Evolutionary conservation across 495 filamentous ascomycete species (phyloP).

Genomic region (Bombardia bombarda): DNA sequence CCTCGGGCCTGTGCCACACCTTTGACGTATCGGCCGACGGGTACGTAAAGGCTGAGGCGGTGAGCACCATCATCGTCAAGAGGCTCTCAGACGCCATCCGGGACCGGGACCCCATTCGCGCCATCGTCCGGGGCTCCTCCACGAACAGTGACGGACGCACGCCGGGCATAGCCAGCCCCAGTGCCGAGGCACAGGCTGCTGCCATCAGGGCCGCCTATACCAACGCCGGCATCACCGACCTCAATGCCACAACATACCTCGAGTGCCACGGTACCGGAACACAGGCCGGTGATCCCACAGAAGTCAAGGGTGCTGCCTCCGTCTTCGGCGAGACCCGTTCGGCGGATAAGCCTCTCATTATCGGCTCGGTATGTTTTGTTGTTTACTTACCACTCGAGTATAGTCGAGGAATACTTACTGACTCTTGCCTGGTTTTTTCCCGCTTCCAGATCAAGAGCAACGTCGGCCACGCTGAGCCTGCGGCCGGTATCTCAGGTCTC

Average conservation of each 20-base stretch:
- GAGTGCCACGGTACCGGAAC: constrained; percentile 46
- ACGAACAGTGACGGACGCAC: constrained; percentile 44
- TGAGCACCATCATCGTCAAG: constrained; percentile 38
- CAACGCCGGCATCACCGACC: constrained; percentile 8
- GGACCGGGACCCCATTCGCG: constrained; percentile 43
- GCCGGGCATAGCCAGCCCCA: constrained; percentile 42
- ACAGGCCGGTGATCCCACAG: constrained; percentile 38
- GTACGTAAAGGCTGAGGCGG: constrained; percentile 51
- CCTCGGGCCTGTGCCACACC: constrained; percentile 18
- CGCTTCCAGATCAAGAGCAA: constrained; percentile 1
- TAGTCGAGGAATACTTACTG: background rate
- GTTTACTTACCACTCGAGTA: too few relatives aligned
- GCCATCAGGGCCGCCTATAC: constrained; percentile 39
- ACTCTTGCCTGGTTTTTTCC: too few relatives aligned
- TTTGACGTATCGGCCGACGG: constrained; percentile 30
- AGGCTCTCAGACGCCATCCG: constrained; percentile 37
- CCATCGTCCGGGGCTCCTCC: constrained; percentile 42
- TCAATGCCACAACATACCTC: constrained; percentile 26
- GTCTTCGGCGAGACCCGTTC: constrained; percentile 12
- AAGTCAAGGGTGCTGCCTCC: constrained; percentile 22
- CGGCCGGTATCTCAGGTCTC: constrained; percentile 1
- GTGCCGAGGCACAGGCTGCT: constrained; percentile 36
- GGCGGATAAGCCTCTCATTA: background rate
- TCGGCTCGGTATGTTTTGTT: background rate
- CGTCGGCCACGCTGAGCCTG: constrained; percentile 1